Evolutionary conservation across 225 moss, liverwort and hornwort genomes (phyloP).

Genomic region (Anthoceros angustus): DNA sequence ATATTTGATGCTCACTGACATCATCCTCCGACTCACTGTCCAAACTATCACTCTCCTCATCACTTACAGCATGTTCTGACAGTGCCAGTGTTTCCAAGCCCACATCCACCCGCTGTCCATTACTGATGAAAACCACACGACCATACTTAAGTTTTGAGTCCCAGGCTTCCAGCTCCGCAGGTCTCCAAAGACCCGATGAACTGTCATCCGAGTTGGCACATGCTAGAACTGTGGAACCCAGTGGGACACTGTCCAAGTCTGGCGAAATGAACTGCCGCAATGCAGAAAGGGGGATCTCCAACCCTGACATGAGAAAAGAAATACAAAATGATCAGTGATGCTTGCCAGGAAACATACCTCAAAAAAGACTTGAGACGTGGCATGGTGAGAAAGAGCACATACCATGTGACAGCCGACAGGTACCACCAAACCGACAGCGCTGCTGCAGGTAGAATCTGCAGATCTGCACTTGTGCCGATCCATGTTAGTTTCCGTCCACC

Average conservation of each 20-base stretch:
- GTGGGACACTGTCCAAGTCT: constrained; percentile 41
- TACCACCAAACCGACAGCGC: constrained; percentile 93
- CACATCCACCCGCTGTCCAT: constrained; percentile 45
- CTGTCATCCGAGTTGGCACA: constrained; percentile 16
- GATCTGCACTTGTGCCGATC: constrained; percentile 63
- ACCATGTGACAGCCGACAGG: constrained; percentile 98
- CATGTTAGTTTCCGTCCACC: constrained; percentile 9
- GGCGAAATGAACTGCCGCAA: constrained; percentile 45
- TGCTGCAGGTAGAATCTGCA: constrained; percentile 99
- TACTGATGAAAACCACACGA: constrained; percentile 47
- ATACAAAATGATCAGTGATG: not conserved
- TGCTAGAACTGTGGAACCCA: constrained; percentile 63
- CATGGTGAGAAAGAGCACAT: constrained; percentile 16
- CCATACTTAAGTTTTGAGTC: constrained; percentile 32
- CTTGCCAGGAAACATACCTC: no score
- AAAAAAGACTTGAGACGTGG: not conserved
- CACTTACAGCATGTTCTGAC: constrained; percentile 38
- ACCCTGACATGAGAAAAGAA: constrained; percentile 24
- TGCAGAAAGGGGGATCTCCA: constrained; percentile 45
- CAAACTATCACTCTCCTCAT: constrained; percentile 26
- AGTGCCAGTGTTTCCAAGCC: constrained; percentile 34
- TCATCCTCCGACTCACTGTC: constrained; percentile 30
- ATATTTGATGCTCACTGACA: constrained; percentile 21
- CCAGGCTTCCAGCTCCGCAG: constrained; percentile 75
- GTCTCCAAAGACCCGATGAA: constrained; percentile 57